Evolutionary conservation across 345 rosid species (phyloP).

Genomic region (Corchorus capsularis): DNA sequence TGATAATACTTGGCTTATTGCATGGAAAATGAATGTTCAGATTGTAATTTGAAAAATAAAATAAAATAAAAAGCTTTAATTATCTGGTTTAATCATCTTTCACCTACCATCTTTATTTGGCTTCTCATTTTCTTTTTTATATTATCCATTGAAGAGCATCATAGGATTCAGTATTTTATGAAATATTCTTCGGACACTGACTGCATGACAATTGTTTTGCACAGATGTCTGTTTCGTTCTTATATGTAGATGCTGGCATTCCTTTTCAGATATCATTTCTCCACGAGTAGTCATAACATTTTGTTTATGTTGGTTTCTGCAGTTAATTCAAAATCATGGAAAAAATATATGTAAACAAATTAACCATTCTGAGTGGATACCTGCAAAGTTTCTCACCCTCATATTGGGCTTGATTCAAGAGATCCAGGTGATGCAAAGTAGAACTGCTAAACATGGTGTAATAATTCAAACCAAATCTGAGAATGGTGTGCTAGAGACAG

Average conservation of each 20-base stretch:
- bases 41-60: background rate
- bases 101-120: background rate
- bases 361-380: slow-evolving; percentile 41
- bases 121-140: slow-evolving; percentile 8
- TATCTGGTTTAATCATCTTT: background rate
- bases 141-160: background rate
- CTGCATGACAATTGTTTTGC: background rate
- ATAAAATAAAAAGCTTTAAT: background rate
- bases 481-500: slow-evolving; percentile 33
- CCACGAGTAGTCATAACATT: slow-evolving; percentile 23
- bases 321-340: slow-evolving; percentile 62
- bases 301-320: slow-evolving; percentile 30
- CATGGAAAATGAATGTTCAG: background rate
- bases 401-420: slow-evolving; percentile 58
- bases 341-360: slow-evolving; percentile 46
- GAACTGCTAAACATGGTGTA: slow-evolving; percentile 36
- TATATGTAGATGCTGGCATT: background rate
- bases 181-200: background rate
- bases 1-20: background rate
- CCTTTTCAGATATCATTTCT: slow-evolving; percentile 2
- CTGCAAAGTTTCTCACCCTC: slow-evolving; percentile 67
- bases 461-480: slow-evolving; percentile 28
- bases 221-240: background rate
- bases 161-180: background rate
- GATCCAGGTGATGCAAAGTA: slow-evolving; percentile 59